These are phyloP conservation scores for Ramularia collo-cygni DNA, from an alignment of 2,329 filamentous ascomycete species.

Conservation along the genomic window DNA sequence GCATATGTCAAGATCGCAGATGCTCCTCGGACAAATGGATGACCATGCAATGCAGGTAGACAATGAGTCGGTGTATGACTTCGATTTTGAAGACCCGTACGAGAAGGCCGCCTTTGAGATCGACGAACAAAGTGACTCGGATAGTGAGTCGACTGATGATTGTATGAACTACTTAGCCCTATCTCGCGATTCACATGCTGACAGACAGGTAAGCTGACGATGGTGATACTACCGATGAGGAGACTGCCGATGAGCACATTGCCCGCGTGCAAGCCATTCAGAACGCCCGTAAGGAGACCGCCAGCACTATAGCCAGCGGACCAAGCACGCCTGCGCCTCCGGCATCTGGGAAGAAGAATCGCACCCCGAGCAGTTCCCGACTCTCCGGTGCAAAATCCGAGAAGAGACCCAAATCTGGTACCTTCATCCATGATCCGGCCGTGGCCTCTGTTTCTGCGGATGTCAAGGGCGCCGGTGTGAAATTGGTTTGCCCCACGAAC, in stretches of 20 bases:
- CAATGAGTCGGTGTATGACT: constrained; percentile 27
- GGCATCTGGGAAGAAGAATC: constrained; percentile 1
- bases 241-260: constrained; percentile 23
- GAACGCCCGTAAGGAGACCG: constrained; percentile 9
- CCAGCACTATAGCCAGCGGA: constrained; percentile 10
- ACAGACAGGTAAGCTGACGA: constrained; percentile 28
- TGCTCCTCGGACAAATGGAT: constrained; percentile 17
- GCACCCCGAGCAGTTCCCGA: constrained; percentile 1
- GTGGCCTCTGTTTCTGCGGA: constrained; percentile 15
- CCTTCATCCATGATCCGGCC: constrained; percentile 17
- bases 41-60: constrained; percentile 21
- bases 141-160: constrained; percentile 25
- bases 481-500: constrained; percentile 16
- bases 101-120: constrained; percentile 24
- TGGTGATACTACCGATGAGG: constrained; percentile 32
- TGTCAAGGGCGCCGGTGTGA: constrained; percentile 17
- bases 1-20: constrained; percentile 7
- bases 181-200: constrained; percentile 14
- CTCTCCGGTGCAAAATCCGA: constrained; percentile 1
- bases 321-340: constrained; percentile 17
- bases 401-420: constrained; percentile 13
- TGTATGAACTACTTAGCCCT: constrained; percentile 22
- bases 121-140: constrained; percentile 27
- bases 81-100: constrained; percentile 31
- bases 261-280: constrained; percentile 18